Evolutionary conservation across 768 basidiomycete genomes (phyloP).

Genomic region (Gyrodon lividus): DNA sequence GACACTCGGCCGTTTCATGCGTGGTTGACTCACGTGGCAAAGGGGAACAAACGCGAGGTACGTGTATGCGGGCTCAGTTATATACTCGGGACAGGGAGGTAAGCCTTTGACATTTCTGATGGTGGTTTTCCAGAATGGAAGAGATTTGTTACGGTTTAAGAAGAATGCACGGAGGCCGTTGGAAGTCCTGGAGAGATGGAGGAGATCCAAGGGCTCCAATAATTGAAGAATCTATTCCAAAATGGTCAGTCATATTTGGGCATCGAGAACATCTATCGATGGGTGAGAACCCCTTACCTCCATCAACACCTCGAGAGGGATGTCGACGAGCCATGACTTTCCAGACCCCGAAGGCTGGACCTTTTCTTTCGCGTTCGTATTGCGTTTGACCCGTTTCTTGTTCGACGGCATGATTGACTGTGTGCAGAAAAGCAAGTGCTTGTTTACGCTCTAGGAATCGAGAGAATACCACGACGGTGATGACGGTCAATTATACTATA

Average conservation of each 20-base stretch:
- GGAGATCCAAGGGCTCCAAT: constrained; percentile 32
- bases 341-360: neutral
- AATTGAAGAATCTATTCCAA: constrained; percentile 21
- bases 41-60: constrained; percentile 27
- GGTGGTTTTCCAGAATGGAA: constrained; percentile 26
- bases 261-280: neutral
- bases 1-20: too few relatives aligned
- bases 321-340: constrained; percentile 2
- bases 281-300: constrained; percentile 7
- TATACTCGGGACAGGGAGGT: constrained; percentile 25
- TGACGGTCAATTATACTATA: too few relatives aligned
- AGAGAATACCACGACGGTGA: too few relatives aligned
- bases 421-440: too few relatives aligned
- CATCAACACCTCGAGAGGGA: constrained; percentile 14
- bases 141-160: constrained; percentile 15
- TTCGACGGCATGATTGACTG: constrained; percentile 3
- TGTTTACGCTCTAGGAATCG: too few relatives aligned
- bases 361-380: neutral
- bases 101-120: constrained; percentile 21
- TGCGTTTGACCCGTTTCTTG: neutral
- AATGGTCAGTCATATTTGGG: neutral
- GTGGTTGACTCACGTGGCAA: constrained; percentile 30
- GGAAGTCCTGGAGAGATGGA: constrained; percentile 31
- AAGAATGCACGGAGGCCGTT: constrained; percentile 31
- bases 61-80: constrained; percentile 31